Percentiles rank a stretch among this genome's conserved stretches.
Evolutionary conservation across 1,139 yeast species (phyloP).

Genomic region (Candida pseudoviswanathii): DNA sequence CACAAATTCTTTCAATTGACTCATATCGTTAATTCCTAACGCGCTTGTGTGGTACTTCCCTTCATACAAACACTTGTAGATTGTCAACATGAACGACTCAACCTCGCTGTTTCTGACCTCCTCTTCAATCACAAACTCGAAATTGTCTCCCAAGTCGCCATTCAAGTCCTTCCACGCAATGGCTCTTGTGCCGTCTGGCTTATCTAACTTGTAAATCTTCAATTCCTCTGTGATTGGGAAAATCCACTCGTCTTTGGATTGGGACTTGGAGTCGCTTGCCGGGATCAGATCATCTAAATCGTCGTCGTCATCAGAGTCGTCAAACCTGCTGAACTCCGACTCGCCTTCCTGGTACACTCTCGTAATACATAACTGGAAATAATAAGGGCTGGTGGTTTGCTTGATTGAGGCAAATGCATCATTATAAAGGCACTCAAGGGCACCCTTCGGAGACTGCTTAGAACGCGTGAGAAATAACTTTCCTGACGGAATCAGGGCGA

Average conservation of each 20-base stretch:
- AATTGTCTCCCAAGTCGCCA: conserved; percentile 85
- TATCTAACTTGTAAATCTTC: conserved; percentile 43
- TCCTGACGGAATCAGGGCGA: conserved; percentile 78
- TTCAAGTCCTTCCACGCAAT: conserved; percentile 81
- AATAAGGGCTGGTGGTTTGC: conserved; percentile 64
- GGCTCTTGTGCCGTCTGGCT: conserved; percentile 39
- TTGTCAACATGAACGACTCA: conserved; percentile 62
- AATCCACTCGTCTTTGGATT: conserved; percentile 60
- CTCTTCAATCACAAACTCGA: conserved; percentile 76
- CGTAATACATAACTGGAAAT: conserved; percentile 72
- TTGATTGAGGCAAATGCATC: conserved; percentile 79
- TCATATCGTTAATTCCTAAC: conserved; percentile 40
- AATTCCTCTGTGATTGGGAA: conserved; percentile 70
- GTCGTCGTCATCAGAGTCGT: conserved; percentile 59
- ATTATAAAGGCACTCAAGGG: conserved; percentile 77
- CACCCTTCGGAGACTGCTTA: conserved; percentile 83
- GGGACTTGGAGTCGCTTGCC: conserved; percentile 13
- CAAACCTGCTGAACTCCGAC: conserved; percentile 43
- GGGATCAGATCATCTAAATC: conserved; percentile 48
- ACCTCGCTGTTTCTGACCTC: conserved; percentile 59
- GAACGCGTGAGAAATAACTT: conserved; percentile 73
- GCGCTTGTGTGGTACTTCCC: conserved; percentile 65
- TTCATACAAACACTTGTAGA: conserved; percentile 76
- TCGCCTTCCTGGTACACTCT: conserved; percentile 73
- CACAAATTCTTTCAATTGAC: conserved; percentile 60